These are phyloP conservation scores for Penicillium dipodomyicola DNA, from an alignment of 495 filamentous ascomycete genomes.

Conservation along the genomic window DNA sequence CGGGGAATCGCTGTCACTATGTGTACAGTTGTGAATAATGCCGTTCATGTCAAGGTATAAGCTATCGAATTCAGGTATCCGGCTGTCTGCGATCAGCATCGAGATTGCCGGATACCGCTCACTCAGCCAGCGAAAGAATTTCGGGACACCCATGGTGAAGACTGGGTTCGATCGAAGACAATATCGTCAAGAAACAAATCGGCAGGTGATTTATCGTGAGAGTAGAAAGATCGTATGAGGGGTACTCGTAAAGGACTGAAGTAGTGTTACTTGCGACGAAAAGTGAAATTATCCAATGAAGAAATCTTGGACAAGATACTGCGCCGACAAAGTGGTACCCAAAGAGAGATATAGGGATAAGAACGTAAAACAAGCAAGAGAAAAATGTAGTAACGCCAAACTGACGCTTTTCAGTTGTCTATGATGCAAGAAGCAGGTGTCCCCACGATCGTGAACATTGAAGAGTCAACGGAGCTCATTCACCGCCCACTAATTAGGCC, in stretches of 20 bases:
- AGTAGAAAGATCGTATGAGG: slow-evolving; percentile 5
- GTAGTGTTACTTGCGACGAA: slow-evolving; percentile 8
- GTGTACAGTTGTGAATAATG: slow-evolving; percentile 99
- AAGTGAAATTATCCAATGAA: slow-evolving; percentile 6
- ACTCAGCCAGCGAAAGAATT: slow-evolving; percentile 93
- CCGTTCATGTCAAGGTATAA: slow-evolving; percentile 99
- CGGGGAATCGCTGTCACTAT: slow-evolving; percentile 87
- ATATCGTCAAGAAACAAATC: background rate
- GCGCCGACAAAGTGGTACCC: background rate
- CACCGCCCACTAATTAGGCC: slow-evolving; percentile 16
- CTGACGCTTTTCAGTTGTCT: slow-evolving; percentile 2
- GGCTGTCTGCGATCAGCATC: slow-evolving; percentile 97
- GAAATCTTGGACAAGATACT: background rate
- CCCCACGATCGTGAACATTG: slow-evolving; percentile 12
- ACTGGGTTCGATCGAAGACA: background rate
- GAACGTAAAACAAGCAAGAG: background rate
- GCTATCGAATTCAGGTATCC: slow-evolving; percentile 98
- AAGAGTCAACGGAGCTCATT: slow-evolving; percentile 29
- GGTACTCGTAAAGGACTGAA: slow-evolving; percentile 4
- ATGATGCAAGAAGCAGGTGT: slow-evolving; percentile 11
- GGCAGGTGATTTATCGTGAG: slow-evolving; percentile 5
- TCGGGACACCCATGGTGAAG: slow-evolving; percentile 80
- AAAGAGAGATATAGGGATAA: background rate
- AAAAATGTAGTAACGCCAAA: slow-evolving; percentile 2
- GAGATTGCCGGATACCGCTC: slow-evolving; percentile 99